Base-by-base conservation (phyloP, 129 eudicot species). In the Rutidosis leptorrhynchoides region DNA sequence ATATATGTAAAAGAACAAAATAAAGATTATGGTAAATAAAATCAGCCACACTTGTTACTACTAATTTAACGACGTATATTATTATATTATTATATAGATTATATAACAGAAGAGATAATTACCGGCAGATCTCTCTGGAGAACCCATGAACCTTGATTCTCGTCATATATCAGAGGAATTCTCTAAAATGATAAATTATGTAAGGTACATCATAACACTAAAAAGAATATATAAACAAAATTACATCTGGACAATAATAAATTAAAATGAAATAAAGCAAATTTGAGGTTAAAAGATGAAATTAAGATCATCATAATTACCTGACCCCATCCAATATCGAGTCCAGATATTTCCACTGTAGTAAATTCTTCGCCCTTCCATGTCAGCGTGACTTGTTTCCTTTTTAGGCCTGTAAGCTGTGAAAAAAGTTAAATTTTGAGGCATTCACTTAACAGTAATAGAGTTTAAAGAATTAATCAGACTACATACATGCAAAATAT, bases 241-340 rank as follows among this genome's bases (percentile, higher is more conserved):
- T 20, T 4, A 2, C 2, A 52, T 19, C 27, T 15, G 15, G 26
- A 54, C 9, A 8, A 2, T 45, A 21, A 66, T 10, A 43, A 9
- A 66, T 5, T 37, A 7, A 7, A 55, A 57, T 21, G 1, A 57
- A 57, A 57, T 14, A 25, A 9, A 26, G 10, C 14, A 35, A 57
- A 21, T 56, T 55, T 57, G 62, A 57, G 37, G 62, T 27, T 24
- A 10, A 28, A 57, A 57, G 62, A 15, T 24, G 20, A 28, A 57
- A 57, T 37, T 57, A 23, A 26, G 55, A 40, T 64, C 57, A 53
- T 62, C 43, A 59, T 57, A 23, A 28, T 79, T 83, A 92, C 95
- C 98, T 82, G 91, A 66, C 98, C 95, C 98, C 96, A 92, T 32
- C 98, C 96, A 63, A 92, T 82, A 83, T 92, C 95, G 28, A 92